phyloP scores from a whole-genome alignment of 768 basidiomycete genomes.

The Amylocystis lapponica region DNA sequence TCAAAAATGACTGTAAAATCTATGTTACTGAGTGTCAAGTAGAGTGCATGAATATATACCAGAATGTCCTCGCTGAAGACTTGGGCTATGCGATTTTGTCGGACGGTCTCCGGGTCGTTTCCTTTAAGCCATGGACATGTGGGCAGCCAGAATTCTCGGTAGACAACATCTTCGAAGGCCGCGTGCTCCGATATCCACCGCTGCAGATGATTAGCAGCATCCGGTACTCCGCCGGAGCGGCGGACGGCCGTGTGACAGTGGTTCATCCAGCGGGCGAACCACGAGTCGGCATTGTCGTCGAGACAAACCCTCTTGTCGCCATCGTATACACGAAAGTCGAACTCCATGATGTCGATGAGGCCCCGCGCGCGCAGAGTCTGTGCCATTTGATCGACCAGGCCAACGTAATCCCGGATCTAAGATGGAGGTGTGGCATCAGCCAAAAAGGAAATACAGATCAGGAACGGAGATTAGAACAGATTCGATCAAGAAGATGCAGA shows the following conservation, averaged over 20 bases:
- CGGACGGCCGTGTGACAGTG: slow-evolving; percentile 48
- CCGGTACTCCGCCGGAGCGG: slow-evolving; percentile 53
- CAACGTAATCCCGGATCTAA: slow-evolving; percentile 65
- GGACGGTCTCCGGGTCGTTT: slow-evolving; percentile 32
- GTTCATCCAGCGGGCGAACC: slow-evolving; percentile 59
- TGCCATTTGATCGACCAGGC: slow-evolving; percentile 60
- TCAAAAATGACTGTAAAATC: slow-evolving; percentile 50
- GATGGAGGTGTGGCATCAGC: slow-evolving; percentile 11
- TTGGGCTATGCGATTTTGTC: slow-evolving; percentile 32
- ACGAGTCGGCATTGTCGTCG: slow-evolving; percentile 43
- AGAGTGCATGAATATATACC: slow-evolving; percentile 31
- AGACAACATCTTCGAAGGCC: slow-evolving; percentile 53
- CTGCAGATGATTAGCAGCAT: slow-evolving; percentile 52
- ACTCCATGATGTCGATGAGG: slow-evolving; percentile 60
- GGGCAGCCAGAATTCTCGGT: slow-evolving; percentile 59
- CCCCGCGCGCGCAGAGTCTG: slow-evolving; percentile 67
- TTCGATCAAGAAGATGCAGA: slow-evolving; percentile 6
- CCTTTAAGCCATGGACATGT: slow-evolving; percentile 42
- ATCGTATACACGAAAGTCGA: slow-evolving; percentile 63
- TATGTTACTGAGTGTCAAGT: not conserved
- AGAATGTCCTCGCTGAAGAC: slow-evolving; percentile 54
- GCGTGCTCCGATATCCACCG: slow-evolving; percentile 51
- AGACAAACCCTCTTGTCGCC: slow-evolving; percentile 39
- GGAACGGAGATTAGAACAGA: slow-evolving; percentile 13
- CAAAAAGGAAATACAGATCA: slow-evolving; percentile 9